A percentile compares a stretch with the other conserved stretches of the same genome.
phyloP scores from a whole-genome alignment of 2,329 filamentous ascomycete species.

The Fonsecaea multimorphosa region DNA sequence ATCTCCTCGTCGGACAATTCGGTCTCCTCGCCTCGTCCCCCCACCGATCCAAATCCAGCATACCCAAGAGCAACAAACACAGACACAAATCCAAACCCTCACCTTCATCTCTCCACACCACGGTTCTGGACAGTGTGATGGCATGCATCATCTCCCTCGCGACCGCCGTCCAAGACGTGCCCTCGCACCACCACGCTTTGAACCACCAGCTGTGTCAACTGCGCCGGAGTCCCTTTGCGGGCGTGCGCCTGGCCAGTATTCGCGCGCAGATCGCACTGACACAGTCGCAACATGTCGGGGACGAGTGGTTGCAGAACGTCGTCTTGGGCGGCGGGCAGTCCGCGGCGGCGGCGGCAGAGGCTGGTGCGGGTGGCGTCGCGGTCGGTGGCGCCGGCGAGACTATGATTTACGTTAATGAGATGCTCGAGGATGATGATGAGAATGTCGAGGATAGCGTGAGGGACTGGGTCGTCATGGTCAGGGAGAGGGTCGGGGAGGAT shows the following conservation, averaged over 20 bases:
- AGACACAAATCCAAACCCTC: neutral
- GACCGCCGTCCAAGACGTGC: conserved; percentile 69
- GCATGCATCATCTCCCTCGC: conserved; percentile 49
- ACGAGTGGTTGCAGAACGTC: conserved; percentile 79
- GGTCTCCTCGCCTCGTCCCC: conserved; percentile 49
- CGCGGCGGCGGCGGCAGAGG: conserved; percentile 1
- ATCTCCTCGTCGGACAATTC: conserved; percentile 73
- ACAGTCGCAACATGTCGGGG: conserved; percentile 69
- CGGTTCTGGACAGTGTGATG: conserved; percentile 64
- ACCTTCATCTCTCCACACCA: conserved; percentile 66
- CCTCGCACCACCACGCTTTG: conserved; percentile 88
- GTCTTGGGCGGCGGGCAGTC: conserved; percentile 25
- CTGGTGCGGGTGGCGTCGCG: conserved; percentile 8
- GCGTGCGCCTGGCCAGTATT: conserved; percentile 80
- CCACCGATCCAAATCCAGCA: conserved; percentile 45
- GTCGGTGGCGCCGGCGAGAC: conserved; percentile 66
- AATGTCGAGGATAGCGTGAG: conserved; percentile 87
- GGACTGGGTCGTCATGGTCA: conserved; percentile 88
- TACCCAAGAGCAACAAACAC: neutral
- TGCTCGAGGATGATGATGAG: conserved; percentile 97
- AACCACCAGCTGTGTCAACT: conserved; percentile 81
- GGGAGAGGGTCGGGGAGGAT: conserved; percentile 86
- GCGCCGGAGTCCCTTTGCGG: conserved; percentile 69
- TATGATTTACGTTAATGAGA: conserved; percentile 91
- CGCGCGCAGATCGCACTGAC: conserved; percentile 81